Base-by-base conservation (phyloP, 208 protist species). In the Herpetomonas tarakana region DNA sequence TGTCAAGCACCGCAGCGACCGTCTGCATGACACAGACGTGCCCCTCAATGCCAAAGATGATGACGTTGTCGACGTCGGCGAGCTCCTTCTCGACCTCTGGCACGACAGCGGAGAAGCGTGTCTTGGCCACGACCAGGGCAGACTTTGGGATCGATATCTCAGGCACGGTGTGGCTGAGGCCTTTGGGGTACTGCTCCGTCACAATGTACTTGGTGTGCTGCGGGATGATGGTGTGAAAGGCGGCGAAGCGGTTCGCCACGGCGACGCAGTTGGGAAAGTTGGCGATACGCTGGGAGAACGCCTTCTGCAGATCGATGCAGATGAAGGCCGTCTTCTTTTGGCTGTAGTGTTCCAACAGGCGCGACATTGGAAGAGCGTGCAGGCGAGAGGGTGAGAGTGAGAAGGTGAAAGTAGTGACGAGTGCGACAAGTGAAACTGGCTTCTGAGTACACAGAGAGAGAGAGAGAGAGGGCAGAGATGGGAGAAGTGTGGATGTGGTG, bases 171-270 rank as follows among this genome's bases (percentile, higher is more conserved):
- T 57, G 58, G 0, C 86, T 80, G 0, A 93, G 65, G 12, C 77
- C 83, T 38, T 93, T 91, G 2, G 82, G 86, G 66, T 93, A 91
- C 62, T 93, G 86, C 76, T 93, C 83, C 28, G 86, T 93, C 11
- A 84, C 76, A 41, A 88, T 81, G 71, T 83, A 90, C 65, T 78
- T 82, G 21, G 86, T 88, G 56, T 81, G 35, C 52, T 85, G 58
- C 4, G 76, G 68, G n/a, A 88, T 31, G 2, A 64, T 45, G 57
- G 74, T 62, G 67, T 88, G 81, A 30, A 86, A 47, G 21, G 55
- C 52, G 1, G 77, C 82, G 47, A 89, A 74, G 0, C 78, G 82
- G 61, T 93, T 93, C 3, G 86, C 83, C 3, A 93, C 86, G 45
- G 86, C 86, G 19, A 91, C 83, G 59, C 76, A 88, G 69, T 86